Evolutionary conservation across 2,329 filamentous ascomycete species (phyloP).

Genomic region (Penicillium sp.): DNA sequence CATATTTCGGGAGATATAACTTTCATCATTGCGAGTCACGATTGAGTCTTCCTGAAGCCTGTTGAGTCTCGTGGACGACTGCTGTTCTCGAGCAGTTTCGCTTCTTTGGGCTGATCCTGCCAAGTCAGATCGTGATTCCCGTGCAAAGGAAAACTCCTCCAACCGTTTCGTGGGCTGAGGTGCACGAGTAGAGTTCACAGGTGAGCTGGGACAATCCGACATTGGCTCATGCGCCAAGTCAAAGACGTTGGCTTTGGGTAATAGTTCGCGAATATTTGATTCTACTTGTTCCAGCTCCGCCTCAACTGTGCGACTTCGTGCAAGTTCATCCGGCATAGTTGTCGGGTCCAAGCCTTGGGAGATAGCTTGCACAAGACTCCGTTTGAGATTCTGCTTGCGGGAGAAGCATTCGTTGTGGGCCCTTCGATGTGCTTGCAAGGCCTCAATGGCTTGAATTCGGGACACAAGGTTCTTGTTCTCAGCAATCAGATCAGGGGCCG

Average conservation of each 20-base stretch:
- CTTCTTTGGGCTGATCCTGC: not conserved
- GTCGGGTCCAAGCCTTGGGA: conserved; percentile 33
- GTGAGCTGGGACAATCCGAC: not conserved
- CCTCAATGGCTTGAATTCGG: conserved; percentile 38
- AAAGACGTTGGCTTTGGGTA: conserved; percentile 31
- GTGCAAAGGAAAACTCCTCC: not conserved
- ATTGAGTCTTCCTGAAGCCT: conserved; percentile 12
- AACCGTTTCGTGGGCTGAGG: not conserved
- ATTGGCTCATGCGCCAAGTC: conserved; percentile 8
- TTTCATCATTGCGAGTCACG: conserved; percentile 21
- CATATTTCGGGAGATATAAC: conserved; percentile 40
- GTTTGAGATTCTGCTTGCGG: conserved; percentile 35
- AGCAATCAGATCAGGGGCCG: conserved; percentile 31
- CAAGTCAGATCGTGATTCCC: conserved; percentile 1
- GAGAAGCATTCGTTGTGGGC: conserved; percentile 26
- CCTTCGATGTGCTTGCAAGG: conserved; percentile 28
- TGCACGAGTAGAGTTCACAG: not conserved
- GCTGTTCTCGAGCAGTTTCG: conserved; percentile 3
- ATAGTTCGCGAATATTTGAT: conserved; percentile 30
- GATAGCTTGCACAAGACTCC: conserved; percentile 34
- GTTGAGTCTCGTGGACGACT: conserved; percentile 3
- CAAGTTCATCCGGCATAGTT: conserved; percentile 31
- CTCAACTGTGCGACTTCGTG: conserved; percentile 31
- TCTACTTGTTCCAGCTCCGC: conserved; percentile 35
- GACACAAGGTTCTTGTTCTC: conserved; percentile 35